Evolutionary conservation across 495 filamentous ascomycete genomes (phyloP), one percentile per base, ranked within the genome.

Genomic region (Penicillium bialowiezense): DNA sequence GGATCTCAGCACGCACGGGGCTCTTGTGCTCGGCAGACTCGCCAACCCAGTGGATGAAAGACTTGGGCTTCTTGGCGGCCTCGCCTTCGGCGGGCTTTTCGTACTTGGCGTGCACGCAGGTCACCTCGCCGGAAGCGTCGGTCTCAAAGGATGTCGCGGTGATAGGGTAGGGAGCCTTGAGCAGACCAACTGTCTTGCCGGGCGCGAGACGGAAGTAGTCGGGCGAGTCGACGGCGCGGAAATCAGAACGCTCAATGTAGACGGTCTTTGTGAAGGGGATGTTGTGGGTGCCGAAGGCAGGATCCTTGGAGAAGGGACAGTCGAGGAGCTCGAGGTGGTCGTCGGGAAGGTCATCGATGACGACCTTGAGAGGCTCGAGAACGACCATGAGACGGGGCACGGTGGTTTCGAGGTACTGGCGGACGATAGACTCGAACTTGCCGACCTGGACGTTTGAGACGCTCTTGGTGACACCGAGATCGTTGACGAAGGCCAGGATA

Each of bases 201-300:
- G 91, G 91, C 0, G 95, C 88, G 19, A 98, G 83, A 17, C 95
- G 90, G 83, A 96, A 97, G 74, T 90, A 96, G 50, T 95, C 88
- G 38, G 85, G 81, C 57, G 79, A 82, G 64, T 92, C 89, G 14
- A 85, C 79, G 62, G 95, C 87, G 28, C 93, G 81, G 76, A 97
- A 98, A 64, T 98, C 93, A 29, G 79, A 84, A 38, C 90, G 85
- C 62, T 98, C 93, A 41, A 98, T 97, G 72, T 93, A 96, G 13
- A 97, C 79, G 7, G 75, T 88, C 64, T 84, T 84, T n/a, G 89
- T 90, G 63, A 95, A 85, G 26, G 87, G 87, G 52, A 95, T 71
- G 53, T 72, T 77, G 57, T 77, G 73, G 37, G 62, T 74, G 24
- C 63, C 60, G 47, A 65, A 65, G 31, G 58, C 44, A 17, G 83